These are phyloP conservation scores for Moesziomyces globuligerus DNA, from an alignment of 1,284 basidiomycete genomes.

Conservation along the genomic window DNA sequence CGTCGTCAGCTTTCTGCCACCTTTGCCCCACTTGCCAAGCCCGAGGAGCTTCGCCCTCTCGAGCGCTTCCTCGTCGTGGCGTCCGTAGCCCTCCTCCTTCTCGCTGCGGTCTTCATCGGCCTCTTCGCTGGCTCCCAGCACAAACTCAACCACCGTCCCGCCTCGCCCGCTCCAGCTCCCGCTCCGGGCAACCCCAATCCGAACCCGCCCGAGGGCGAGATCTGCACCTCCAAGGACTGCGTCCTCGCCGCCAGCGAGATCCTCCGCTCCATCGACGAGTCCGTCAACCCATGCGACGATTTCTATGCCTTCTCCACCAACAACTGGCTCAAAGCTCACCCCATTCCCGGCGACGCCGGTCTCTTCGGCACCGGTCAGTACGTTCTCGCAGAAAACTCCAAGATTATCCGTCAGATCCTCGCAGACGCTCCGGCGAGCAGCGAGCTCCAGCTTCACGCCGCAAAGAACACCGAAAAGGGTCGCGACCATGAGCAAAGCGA, in stretches of 20 bases:
- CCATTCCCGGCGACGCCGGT: constrained; percentile 69
- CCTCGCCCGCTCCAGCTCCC: constrained; percentile 39
- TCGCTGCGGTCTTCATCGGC: constrained; percentile 87
- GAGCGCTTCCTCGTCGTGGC: constrained; percentile 82
- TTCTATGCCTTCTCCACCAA: constrained; percentile 84
- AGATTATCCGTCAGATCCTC: constrained; percentile 69
- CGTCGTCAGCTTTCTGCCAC: constrained; percentile 41
- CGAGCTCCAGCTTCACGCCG: constrained; percentile 63
- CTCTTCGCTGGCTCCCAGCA: constrained; percentile 74
- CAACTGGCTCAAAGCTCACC: constrained; percentile 59
- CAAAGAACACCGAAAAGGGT: constrained; percentile 4
- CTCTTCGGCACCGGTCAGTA: constrained; percentile 68
- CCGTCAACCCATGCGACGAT: constrained; percentile 91
- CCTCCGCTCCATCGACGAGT: constrained; percentile 80
- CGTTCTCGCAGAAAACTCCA: constrained; percentile 43
- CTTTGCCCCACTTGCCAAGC: constrained; percentile 56
- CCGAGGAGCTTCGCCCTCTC: constrained; percentile 83
- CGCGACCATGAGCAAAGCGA: constrained; percentile 23
- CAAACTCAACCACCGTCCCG: constrained; percentile 66
- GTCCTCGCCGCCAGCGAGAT: constrained; percentile 85
- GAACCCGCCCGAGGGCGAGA: constrained; percentile 42
- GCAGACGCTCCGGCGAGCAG: constrained; percentile 47
- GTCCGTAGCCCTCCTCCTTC: constrained; percentile 79
- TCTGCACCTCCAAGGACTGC: constrained; percentile 83
- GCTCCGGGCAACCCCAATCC: constrained; percentile 59